Percentiles rank a stretch among this genome's conserved stretches.
Conservation (phyloP, 1,284 basidiomycete species). For the Ceratobasidium sp. region DNA sequence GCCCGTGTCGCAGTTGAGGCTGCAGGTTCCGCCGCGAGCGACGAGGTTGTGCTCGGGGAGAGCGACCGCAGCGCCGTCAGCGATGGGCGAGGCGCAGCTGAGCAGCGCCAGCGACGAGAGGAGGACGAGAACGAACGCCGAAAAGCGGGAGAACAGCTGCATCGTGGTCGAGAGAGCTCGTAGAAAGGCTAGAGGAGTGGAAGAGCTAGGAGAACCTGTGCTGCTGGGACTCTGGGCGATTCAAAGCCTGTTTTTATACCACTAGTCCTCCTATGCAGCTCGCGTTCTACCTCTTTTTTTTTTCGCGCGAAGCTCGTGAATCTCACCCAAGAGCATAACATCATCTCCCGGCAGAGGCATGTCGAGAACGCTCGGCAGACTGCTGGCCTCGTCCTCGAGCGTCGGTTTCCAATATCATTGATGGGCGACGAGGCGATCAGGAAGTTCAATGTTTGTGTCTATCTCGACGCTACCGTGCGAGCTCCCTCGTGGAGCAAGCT, state of each 20-base stretch:
- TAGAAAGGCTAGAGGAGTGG: not conserved
- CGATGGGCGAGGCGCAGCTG: constrained; percentile 35
- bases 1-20: constrained; percentile 24
- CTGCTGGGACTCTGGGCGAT: constrained; percentile 22
- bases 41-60: constrained; percentile 34
- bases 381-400: not conserved
- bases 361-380: not conserved
- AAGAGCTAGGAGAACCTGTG: constrained; percentile 39
- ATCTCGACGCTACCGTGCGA: not conserved
- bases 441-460: not conserved
- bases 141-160: constrained; percentile 39
- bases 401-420: not conserved
- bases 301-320: not conserved
- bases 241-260: constrained; percentile 2
- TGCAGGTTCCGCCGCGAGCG: constrained; percentile 38
- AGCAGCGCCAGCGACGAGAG: constrained; percentile 36
- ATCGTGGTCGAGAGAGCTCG: constrained; percentile 13
- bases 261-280: not conserved
- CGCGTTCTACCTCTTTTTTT: not conserved
- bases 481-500: not conserved
- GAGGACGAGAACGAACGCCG: constrained; percentile 25
- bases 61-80: constrained; percentile 4
- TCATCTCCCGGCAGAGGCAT: not conserved
- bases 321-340: not conserved
- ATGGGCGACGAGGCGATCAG: not conserved